These are phyloP conservation scores for Betula pendula DNA, from an alignment of 306 rosid species.

Conservation along the genomic window DNA sequence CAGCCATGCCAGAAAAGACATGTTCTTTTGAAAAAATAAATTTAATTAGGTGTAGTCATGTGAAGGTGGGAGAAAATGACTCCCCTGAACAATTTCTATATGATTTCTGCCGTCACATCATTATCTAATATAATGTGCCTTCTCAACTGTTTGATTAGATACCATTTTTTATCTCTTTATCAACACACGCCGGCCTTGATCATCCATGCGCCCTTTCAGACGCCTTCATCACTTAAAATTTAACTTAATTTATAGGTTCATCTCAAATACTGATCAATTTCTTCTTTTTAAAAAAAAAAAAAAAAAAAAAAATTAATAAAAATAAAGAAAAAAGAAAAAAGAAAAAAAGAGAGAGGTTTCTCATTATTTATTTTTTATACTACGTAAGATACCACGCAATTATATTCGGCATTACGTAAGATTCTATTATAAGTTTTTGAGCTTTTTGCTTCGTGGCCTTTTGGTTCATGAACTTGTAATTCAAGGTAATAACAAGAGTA, in stretches of 20 bases:
- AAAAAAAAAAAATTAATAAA: background rate
- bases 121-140: background rate
- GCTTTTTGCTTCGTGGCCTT: background rate
- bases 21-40: background rate
- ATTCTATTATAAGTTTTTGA: background rate
- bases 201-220: background rate
- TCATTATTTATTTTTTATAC: too few species aligned
- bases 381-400: too few species aligned
- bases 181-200: background rate
- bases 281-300: too few species aligned
- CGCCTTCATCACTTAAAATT: too few species aligned
- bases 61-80: background rate
- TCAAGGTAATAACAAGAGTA: too few species aligned
- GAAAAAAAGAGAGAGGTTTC: background rate
- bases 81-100: background rate
- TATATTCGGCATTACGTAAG: too few species aligned
- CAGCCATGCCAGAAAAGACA: background rate
- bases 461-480: background rate
- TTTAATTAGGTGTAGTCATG: background rate
- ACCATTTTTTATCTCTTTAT: background rate
- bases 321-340: too few species aligned
- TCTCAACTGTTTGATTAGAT: slow-evolving; percentile 23
- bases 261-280: background rate
- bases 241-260: too few species aligned
- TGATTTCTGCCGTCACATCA: background rate